These are phyloP conservation scores for Zygoascus tannicola DNA, from an alignment of 805 yeast species.

Conservation along the genomic window DNA sequence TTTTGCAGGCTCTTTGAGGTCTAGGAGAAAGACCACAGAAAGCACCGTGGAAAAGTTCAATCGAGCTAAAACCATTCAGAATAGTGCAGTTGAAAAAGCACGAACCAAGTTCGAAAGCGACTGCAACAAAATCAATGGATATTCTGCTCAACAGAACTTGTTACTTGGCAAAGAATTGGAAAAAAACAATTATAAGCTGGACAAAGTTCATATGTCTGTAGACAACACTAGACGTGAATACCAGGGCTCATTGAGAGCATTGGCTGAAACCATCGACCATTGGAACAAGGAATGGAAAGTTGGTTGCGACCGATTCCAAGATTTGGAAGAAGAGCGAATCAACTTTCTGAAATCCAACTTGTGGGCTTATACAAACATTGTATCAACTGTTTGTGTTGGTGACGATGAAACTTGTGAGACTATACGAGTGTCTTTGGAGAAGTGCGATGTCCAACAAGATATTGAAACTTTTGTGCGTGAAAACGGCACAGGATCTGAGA, in stretches of 20 bases:
- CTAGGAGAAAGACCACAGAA: constrained; percentile 49
- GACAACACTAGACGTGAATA: constrained; percentile 44
- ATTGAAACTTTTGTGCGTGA: constrained; percentile 42
- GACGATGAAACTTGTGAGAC: constrained; percentile 71
- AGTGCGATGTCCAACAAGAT: constrained; percentile 55
- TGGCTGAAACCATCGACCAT: constrained; percentile 47
- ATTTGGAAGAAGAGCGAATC: constrained; percentile 62
- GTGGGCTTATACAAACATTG: constrained; percentile 69
- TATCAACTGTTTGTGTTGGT: constrained; percentile 67
- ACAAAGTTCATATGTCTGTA: constrained; percentile 38
- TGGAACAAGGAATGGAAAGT: constrained; percentile 69
- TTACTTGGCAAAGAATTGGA: constrained; percentile 69
- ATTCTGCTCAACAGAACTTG: constrained; percentile 52
- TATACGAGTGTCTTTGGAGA: constrained; percentile 57
- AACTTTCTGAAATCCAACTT: constrained; percentile 59
- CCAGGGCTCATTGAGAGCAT: constrained; percentile 42
- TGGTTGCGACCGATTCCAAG: constrained; percentile 54
- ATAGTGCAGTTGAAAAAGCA: constrained; percentile 27
- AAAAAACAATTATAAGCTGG: constrained; percentile 46
- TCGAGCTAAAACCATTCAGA: constrained; percentile 35
- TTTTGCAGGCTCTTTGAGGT: constrained; percentile 43
- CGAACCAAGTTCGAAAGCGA: constrained; percentile 45
- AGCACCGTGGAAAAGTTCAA: constrained; percentile 46
- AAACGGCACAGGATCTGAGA: constrained; percentile 57
- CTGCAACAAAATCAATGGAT: constrained; percentile 49